These are phyloP conservation scores for Polytrichum formosum DNA, from an alignment of 225 moss, liverwort and hornwort species.

Conservation along the genomic window DNA sequence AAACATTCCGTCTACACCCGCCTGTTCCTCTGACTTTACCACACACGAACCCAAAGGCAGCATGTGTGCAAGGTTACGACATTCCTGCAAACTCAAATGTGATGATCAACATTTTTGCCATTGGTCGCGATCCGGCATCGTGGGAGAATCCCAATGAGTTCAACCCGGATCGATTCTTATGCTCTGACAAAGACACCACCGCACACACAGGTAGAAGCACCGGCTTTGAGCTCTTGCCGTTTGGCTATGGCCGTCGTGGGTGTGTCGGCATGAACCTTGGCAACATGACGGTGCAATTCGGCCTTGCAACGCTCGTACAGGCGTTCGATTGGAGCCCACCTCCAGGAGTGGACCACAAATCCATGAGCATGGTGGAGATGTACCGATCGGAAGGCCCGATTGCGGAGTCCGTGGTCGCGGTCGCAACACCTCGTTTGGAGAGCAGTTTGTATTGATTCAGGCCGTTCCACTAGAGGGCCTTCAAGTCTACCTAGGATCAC, in stretches of 20 bases:
- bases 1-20: constrained; percentile 55
- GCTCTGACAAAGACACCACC: too few species aligned
- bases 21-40: constrained; percentile 54
- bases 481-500: too few species aligned
- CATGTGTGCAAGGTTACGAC: constrained; percentile 57
- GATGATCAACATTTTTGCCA: too few species aligned
- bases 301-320: constrained; percentile 9
- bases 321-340: constrained; percentile 6
- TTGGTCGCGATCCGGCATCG: too few species aligned
- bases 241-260: constrained; percentile 8
- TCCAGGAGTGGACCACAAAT: not conserved
- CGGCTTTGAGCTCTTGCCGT: not conserved
- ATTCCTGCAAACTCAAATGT: constrained; percentile 19
- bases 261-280: constrained; percentile 8
- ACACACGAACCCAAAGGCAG: constrained; percentile 43
- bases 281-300: constrained; percentile 11
- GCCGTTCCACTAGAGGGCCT: too few species aligned
- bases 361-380: not conserved
- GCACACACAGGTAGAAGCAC: too few species aligned
- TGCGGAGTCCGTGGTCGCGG: too few species aligned
- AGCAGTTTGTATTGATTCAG: too few species aligned
- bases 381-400: too few species aligned
- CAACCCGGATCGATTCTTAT: too few species aligned
- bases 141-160: too few species aligned
- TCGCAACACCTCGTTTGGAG: too few species aligned